These are phyloP conservation scores for Acer negundo DNA, from an alignment of 345 rosid genomes.

Conservation along the genomic window DNA sequence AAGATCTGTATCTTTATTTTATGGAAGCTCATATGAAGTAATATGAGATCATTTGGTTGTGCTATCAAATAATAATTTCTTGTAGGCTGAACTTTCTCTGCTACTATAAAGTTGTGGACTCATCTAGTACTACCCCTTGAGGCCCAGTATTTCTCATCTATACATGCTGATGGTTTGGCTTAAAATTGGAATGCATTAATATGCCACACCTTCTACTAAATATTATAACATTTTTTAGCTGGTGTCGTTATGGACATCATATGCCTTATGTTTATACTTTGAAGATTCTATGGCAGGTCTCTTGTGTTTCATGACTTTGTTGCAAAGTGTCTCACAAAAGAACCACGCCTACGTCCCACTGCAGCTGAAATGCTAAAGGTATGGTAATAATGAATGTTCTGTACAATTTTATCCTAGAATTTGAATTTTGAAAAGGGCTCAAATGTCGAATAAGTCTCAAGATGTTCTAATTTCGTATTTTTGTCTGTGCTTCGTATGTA, in stretches of 20 bases:
- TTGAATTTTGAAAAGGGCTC: slow-evolving; percentile 10
- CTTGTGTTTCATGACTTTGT: slow-evolving; percentile 98
- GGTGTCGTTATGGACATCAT: background rate
- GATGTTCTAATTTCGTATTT: too few species aligned
- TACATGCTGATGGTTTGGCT: background rate
- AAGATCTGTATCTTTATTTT: background rate
- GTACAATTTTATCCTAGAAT: background rate
- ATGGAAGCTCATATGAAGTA: background rate
- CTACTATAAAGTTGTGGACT: background rate
- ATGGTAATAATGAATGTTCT: slow-evolving; percentile 16
- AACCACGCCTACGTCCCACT: slow-evolving; percentile 91
- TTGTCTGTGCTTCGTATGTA: background rate
- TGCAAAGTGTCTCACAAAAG: slow-evolving; percentile 95
- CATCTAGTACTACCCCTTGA: background rate
- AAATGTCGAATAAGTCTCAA: background rate
- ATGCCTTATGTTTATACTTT: slow-evolving; percentile 12
- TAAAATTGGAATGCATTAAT: background rate
- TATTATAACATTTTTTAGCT: background rate
- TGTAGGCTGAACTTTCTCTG: background rate
- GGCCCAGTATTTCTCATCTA: background rate
- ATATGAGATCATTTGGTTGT: background rate
- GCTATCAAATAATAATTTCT: background rate
- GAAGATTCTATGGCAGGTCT: slow-evolving; percentile 60
- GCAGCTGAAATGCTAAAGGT: slow-evolving; percentile 98
- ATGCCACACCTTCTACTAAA: background rate